Conservation (phyloP, 2,329 filamentous ascomycete species). For the Aureobasidium uvarum region DNA sequence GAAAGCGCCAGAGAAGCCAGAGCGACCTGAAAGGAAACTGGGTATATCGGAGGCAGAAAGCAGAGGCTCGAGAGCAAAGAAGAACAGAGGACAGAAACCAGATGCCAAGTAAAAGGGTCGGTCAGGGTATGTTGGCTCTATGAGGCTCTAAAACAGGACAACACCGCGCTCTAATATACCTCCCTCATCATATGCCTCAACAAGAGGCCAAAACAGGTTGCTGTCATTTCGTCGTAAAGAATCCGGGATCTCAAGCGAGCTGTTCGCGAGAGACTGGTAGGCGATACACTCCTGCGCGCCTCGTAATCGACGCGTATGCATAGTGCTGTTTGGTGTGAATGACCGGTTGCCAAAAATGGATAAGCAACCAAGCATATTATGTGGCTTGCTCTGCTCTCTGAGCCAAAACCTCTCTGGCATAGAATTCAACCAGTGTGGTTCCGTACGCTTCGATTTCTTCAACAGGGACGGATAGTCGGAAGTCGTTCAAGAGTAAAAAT, state of each 20-base stretch:
- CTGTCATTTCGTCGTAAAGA: constrained; percentile 22
- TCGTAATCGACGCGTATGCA: background rate
- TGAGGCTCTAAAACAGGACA: constrained; percentile 24
- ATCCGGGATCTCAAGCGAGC: background rate
- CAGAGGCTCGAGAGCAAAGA: background rate
- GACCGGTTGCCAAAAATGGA: background rate
- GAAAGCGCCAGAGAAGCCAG: background rate
- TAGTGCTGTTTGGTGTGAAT: background rate
- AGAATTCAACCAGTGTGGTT: constrained; percentile 98
- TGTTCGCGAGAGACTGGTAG: background rate
- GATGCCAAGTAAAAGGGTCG: constrained; percentile 12
- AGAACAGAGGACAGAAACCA: background rate
- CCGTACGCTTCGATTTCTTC: constrained; percentile 97
- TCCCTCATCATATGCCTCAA: constrained; percentile 15
- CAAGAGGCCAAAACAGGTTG: constrained; percentile 23
- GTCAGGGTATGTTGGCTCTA: constrained; percentile 23
- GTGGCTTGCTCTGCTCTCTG: constrained; percentile 47
- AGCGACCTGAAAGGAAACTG: constrained; percentile 5
- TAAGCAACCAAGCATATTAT: constrained; percentile 36
- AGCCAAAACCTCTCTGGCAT: constrained; percentile 81
- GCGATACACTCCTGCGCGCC: background rate
- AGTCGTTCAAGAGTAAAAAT: constrained; percentile 93
- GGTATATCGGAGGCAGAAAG: constrained; percentile 15
- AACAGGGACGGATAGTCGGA: constrained; percentile 85
- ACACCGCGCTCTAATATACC: constrained; percentile 25